Percentiles rank a stretch among this genome's conserved stretches.
These are phyloP conservation scores for Solanum bulbocastanum DNA, from an alignment of 257 asterid genomes.

Conservation along the genomic window DNA sequence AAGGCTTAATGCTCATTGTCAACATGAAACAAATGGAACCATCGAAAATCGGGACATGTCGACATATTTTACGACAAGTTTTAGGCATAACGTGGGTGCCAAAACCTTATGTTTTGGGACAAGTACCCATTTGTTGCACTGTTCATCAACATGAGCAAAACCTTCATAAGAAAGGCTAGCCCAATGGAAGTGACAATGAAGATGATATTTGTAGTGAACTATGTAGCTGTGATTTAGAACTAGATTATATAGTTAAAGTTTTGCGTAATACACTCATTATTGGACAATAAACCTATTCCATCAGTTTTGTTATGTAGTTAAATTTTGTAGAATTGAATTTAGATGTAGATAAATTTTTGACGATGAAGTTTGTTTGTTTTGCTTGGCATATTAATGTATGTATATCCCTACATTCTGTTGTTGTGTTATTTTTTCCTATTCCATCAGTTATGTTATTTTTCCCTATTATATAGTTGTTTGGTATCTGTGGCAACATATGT, in stretches of 20 bases:
- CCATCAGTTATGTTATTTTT: too few species aligned
- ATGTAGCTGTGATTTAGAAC: neutral
- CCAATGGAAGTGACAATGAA: neutral
- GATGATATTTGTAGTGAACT: neutral
- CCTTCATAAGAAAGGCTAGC: neutral
- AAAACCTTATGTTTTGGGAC: neutral
- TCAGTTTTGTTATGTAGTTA: neutral
- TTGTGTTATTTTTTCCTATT: neutral
- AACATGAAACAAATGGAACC: neutral
- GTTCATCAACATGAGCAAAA: neutral
- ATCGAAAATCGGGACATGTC: neutral
- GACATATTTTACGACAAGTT: neutral
- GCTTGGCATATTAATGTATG: neutral
- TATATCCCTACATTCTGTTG: too few species aligned
- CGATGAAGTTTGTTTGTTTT: neutral
- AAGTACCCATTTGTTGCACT: neutral
- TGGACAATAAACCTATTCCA: neutral
- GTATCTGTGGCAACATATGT: neutral
- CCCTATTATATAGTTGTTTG: too few species aligned
- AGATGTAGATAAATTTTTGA: neutral
- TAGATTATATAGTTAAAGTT: neutral
- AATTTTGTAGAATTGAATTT: neutral
- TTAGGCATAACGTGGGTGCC: neutral
- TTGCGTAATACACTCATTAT: neutral
- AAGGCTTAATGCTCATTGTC: neutral